Percentiles rank a stretch among this genome's conserved stretches.
phyloP scores from a whole-genome alignment of 768 basidiomycete species.

The Calocybe indica region DNA sequence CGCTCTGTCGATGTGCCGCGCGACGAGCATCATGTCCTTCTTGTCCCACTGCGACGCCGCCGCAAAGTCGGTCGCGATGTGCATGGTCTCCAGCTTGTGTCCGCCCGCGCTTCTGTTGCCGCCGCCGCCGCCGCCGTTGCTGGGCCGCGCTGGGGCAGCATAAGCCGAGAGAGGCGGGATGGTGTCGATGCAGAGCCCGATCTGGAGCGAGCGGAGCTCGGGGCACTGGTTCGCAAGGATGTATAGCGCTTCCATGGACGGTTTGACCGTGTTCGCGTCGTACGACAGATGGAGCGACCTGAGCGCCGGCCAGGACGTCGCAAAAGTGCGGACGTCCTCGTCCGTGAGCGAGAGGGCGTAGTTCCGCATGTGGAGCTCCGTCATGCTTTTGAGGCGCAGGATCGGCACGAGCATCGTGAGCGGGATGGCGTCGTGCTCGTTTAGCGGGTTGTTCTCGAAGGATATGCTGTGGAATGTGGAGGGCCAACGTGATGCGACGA shows the following conservation, averaged over 20 bases:
- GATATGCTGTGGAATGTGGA: neutral
- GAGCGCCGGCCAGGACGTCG: conserved; percentile 1
- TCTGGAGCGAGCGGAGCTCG: neutral
- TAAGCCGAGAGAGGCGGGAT: neutral
- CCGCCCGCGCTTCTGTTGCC: neutral
- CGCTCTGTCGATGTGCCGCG: conserved; percentile 1
- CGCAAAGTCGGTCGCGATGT: no score
- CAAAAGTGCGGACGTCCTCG: neutral
- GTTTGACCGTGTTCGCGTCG: neutral
- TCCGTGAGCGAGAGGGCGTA: neutral
- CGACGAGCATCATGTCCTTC: neutral
- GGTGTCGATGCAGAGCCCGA: neutral
- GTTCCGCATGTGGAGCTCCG: neutral
- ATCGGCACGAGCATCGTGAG: neutral
- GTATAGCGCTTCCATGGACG: neutral
- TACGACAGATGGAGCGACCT: conserved; percentile 1
- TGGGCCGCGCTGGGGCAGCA: neutral
- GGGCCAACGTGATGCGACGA: conserved; percentile 1
- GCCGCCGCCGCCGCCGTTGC: neutral
- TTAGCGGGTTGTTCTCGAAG: conserved; percentile 3
- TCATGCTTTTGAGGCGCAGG: neutral
- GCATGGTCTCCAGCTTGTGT: neutral
- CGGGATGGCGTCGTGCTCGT: neutral
- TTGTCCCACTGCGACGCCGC: no score
- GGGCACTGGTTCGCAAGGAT: conserved; percentile 1